Percentiles rank a stretch among this genome's conserved stretches.
Conservation (phyloP, 2,329 filamentous ascomycete genomes). For the Fulvia fulva region DNA sequence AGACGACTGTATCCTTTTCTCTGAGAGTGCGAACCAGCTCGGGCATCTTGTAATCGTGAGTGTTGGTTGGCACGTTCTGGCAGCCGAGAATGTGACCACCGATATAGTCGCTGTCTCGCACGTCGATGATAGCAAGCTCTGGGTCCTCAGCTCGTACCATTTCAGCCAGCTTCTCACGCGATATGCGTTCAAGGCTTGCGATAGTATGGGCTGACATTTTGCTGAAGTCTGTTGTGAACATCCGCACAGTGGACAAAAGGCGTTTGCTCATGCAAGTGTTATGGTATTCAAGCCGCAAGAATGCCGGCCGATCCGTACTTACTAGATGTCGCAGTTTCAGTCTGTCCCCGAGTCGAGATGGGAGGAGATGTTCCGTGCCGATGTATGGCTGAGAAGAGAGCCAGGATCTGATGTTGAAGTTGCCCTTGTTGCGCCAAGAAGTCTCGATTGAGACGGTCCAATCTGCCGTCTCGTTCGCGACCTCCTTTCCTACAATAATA, state of each 20-base stretch:
- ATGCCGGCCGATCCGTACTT: background rate
- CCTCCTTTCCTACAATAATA: background rate
- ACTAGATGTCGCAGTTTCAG: background rate
- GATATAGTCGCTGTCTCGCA: constrained; percentile 84
- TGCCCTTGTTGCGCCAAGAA: background rate
- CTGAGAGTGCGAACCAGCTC: constrained; percentile 75
- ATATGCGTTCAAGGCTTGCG: constrained; percentile 62
- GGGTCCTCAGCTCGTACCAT: constrained; percentile 45
- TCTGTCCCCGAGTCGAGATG: background rate
- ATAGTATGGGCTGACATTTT: constrained; percentile 56
- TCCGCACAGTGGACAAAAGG: background rate
- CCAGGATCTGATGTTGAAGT: background rate
- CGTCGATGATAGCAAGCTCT: constrained; percentile 73
- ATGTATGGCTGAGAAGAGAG: background rate
- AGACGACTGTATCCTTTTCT: constrained; percentile 79
- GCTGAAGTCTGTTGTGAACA: constrained; percentile 4
- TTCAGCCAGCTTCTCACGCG: constrained; percentile 63
- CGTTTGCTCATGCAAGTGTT: background rate
- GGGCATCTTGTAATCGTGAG: constrained; percentile 72
- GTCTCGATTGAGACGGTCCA: background rate
- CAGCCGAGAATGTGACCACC: constrained; percentile 83
- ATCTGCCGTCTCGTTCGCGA: background rate
- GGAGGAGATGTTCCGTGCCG: background rate
- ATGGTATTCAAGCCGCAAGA: background rate
- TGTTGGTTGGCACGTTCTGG: constrained; percentile 68